Evolutionary conservation across 1,284 basidiomycete species (phyloP).

Genomic region (Inonotus hispidus): DNA sequence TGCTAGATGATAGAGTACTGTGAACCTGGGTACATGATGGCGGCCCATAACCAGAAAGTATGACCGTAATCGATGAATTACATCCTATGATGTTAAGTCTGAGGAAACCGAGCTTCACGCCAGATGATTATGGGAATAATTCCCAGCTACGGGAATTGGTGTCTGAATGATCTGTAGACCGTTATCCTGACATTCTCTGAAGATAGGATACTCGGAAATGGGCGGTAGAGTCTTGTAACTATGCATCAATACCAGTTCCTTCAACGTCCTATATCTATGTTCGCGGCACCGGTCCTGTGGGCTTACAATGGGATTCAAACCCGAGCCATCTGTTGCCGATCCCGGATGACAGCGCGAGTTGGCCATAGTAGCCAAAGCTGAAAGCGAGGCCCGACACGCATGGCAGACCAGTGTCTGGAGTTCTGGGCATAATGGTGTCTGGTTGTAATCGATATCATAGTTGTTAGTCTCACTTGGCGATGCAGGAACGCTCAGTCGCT

Average conservation of each 20-base stretch:
- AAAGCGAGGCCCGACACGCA: not conserved
- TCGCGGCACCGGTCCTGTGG: not conserved
- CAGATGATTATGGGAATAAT: not conserved
- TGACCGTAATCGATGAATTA: not conserved
- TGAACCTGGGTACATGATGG: not conserved
- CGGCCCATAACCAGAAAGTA: not conserved
- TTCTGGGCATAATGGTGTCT: not conserved
- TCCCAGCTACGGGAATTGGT: not conserved
- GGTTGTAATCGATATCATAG: not conserved
- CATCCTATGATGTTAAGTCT: not conserved
- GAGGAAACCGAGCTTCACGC: too few relatives aligned
- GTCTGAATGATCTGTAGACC: conserved; percentile 3
- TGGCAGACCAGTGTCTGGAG: not conserved
- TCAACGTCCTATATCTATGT: not conserved
- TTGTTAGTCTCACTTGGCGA: too few relatives aligned
- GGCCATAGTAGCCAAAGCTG: not conserved
- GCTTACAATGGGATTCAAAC: not conserved
- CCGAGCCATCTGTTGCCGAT: not conserved
- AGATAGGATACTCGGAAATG: not conserved
- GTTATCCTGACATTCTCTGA: not conserved
- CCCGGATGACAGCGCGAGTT: not conserved
- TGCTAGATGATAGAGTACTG: too few relatives aligned
- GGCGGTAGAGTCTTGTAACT: not conserved
- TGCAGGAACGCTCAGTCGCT: not conserved
- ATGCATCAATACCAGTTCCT: not conserved